Evolutionary conservation across 345 rosid species (phyloP), one percentile per base, ranked within the genome.

Genomic region (Ceriops tagal): DNA sequence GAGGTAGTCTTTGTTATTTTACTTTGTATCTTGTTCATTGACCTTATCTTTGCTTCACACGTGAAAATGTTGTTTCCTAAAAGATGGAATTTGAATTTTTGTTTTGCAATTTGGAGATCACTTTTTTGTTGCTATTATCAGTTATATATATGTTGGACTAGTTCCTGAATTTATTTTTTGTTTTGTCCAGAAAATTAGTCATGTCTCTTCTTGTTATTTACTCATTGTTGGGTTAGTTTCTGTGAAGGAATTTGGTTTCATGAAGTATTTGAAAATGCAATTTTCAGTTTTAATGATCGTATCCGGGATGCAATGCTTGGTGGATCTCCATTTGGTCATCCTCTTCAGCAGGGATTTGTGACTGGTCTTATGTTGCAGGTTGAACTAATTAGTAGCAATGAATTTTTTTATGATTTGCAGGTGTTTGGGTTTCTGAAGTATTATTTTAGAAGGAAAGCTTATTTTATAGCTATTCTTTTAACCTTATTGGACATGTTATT

Each of bases 251-350:
- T 58, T 73, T 55, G 22, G 22, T 64, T 49, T 64, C 37, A 32
- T 30, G 46, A 59, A 67, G 62, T 64, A 60, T 19, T 72, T 69
- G 22, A 37, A 77, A 63, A 74, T 66, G 67, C 73, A 71, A 34
- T 79, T 43, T 69, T 70, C 88, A 93, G 98, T 74, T 93, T 93
- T 77, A 91, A 93, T 64, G 98, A 93, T 81, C 98, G 97, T 64
- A 77, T 93, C 73, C 91, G 98, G 59, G 98, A 93, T 85, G 98
- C 97, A 71, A 75, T 85, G 81, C 92, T 89, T 82, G 98, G 98
- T 62, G 98, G 98, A 68, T 93, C 98, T 73, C 98, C 98, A 20
- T 93, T 93, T 88, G 97, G 98, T 49, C 89, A 82, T 66, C 96
- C 96, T 76, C 97, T 93, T 74, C 97, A 91, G 79, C 98, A 93